phyloP scores from a whole-genome alignment of 768 basidiomycete species.

The Mycena amicta region DNA sequence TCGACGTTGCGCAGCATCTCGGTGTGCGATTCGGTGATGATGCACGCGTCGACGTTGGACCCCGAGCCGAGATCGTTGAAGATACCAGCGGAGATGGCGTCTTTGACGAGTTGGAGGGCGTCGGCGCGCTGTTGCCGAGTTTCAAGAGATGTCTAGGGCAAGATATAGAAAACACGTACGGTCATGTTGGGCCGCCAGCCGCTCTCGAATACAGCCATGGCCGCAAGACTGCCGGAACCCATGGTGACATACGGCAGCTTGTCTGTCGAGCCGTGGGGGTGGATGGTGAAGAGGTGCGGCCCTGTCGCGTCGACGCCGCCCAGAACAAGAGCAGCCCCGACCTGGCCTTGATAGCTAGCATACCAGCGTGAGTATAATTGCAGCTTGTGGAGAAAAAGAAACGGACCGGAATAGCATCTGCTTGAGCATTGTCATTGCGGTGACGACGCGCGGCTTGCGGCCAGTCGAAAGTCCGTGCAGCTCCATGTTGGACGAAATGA shows the following conservation, averaged over 20 bases:
- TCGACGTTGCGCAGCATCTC: constrained; percentile 95
- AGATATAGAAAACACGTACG: constrained; percentile 44
- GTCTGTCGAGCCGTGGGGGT: constrained; percentile 97
- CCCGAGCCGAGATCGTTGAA: constrained; percentile 99
- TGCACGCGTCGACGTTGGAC: constrained; percentile 96
- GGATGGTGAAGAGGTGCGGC: constrained; percentile 92
- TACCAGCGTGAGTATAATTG: neutral
- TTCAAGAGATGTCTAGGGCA: constrained; percentile 1
- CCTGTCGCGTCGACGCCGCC: constrained; percentile 96
- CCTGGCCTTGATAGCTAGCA: constrained; percentile 83
- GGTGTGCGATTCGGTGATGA: constrained; percentile 84
- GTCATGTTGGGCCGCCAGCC: constrained; percentile 81
- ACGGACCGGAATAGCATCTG: constrained; percentile 23
- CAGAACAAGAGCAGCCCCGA: constrained; percentile 94
- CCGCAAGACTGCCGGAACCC: constrained; percentile 95
- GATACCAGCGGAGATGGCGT: constrained; percentile 92
- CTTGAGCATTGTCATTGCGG: constrained; percentile 78
- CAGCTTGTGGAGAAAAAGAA: neutral
- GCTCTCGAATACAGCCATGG: constrained; percentile 97
- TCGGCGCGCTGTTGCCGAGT: constrained; percentile 60
- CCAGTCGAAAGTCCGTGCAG: constrained; percentile 90
- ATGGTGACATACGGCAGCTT: constrained; percentile 99
- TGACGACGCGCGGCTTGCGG: constrained; percentile 89
- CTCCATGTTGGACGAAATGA: constrained; percentile 96
- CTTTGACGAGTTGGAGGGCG: constrained; percentile 80